Evolutionary conservation across 2,329 filamentous ascomycete species (phyloP).

Genomic region (Stagonosporopsis rhizophila): DNA sequence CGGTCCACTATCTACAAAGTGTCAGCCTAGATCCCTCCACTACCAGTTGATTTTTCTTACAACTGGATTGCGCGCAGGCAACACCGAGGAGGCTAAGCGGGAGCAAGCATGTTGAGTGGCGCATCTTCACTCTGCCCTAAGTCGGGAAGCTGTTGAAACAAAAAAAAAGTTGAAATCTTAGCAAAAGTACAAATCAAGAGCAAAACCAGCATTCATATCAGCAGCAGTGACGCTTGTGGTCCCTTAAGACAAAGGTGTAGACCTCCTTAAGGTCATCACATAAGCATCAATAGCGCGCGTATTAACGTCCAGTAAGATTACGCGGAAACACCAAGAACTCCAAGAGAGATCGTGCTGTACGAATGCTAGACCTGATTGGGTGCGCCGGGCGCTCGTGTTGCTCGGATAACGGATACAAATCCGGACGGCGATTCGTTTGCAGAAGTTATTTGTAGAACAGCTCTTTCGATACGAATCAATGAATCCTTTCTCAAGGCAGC

Average conservation of each 20-base stretch:
- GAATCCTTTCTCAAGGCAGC: not conserved
- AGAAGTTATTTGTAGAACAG: conserved; percentile 8
- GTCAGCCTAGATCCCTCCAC: not conserved
- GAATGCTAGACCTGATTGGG: not conserved
- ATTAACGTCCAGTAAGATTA: conserved; percentile 6
- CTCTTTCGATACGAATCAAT: not conserved
- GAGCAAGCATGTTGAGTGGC: conserved; percentile 18
- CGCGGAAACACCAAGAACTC: conserved; percentile 7
- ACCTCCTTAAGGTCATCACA: conserved; percentile 15
- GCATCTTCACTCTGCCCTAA: conserved; percentile 15
- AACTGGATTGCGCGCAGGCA: conserved; percentile 3
- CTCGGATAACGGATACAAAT: not conserved
- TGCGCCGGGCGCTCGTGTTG: conserved; percentile 11
- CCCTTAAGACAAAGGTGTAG: not conserved
- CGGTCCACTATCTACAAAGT: conserved; percentile 24
- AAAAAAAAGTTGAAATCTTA: conserved; percentile 6
- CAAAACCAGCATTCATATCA: not conserved
- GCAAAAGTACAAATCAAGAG: not conserved
- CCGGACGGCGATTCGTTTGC: not conserved
- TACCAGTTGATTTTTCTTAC: not conserved
- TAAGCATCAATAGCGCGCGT: conserved; percentile 14
- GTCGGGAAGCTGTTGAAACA: conserved; percentile 1
- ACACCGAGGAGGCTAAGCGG: conserved; percentile 19
- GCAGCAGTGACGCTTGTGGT: not conserved
- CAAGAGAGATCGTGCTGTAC: conserved; percentile 6